These are phyloP conservation scores for Phanerochaete sordida DNA, from an alignment of 768 basidiomycete species.

Conservation along the genomic window DNA sequence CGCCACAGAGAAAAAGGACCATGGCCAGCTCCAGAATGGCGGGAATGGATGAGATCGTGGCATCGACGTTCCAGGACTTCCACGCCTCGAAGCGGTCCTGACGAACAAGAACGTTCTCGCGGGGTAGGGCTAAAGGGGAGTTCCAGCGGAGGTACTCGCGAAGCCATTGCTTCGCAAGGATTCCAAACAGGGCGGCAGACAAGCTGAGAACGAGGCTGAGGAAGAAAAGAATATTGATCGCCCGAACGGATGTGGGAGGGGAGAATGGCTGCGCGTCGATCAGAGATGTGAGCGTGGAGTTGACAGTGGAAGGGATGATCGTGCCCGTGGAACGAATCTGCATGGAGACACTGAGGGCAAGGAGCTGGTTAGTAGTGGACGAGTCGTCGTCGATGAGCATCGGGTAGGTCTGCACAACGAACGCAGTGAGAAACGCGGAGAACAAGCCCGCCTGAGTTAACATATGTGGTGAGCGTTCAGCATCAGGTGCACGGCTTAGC, in stretches of 20 bases:
- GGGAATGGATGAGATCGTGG: neutral
- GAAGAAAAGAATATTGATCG: conserved; percentile 1
- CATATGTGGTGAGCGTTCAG: neutral
- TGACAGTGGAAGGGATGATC: neutral
- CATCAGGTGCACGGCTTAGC: too few relatives aligned
- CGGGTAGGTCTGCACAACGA: conserved; percentile 17
- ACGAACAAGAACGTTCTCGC: neutral
- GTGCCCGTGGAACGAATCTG: conserved; percentile 3
- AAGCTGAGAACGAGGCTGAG: conserved; percentile 6
- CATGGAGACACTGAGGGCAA: conserved; percentile 10
- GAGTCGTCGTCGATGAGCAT: conserved; percentile 10
- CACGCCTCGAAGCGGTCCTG: neutral
- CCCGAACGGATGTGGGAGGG: neutral
- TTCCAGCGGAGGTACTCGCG: conserved; percentile 8
- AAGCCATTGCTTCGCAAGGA: conserved; percentile 6
- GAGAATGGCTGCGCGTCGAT: neutral
- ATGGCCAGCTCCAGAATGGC: conserved; percentile 3
- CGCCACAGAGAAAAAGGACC: conserved; percentile 2
- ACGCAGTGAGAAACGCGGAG: conserved; percentile 23
- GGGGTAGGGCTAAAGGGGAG: neutral
- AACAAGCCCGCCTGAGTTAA: conserved; percentile 21
- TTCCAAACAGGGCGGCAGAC: conserved; percentile 1
- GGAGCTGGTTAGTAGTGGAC: neutral
- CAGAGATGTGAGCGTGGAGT: neutral
- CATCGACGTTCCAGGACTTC: neutral